Evolutionary conservation across 164 flowering plant genomes (phyloP), one percentile per base, ranked within the genome.

Genomic region (Chimonanthus praecox): DNA sequence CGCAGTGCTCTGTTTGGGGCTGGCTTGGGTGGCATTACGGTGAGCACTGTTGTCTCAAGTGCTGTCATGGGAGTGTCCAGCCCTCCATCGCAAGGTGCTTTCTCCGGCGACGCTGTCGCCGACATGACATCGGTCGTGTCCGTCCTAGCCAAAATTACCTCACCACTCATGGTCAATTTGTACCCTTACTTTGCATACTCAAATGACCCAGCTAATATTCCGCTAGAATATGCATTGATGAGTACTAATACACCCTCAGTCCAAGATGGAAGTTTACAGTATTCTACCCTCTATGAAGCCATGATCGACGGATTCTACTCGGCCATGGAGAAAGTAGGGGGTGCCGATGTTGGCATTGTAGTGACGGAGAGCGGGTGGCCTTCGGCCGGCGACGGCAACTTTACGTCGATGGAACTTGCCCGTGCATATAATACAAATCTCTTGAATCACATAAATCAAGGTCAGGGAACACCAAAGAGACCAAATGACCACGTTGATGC

Each of bases 341-440:
- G 58, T 0, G 3, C 18, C 51, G n/a, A 54, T 48, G 72, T 74
- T 21, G 10, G 48, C 5, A 47, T 74, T 49, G 76, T 20, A 11
- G 54, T 74, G 11, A 58, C 72, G 4, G 76, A 67, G 72, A 74
- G 49, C 8, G 76, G 76, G 3, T 69, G 76, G 76, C 76, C 76
- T 3, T 67, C 76, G 2, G 76, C 58, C 11, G 72, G 76, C 46
- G 51, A 65, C 21, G 8, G 48, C 18, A 72, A 11, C 7, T 71
- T 67, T 5, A 69, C 54, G 2, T 10, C 60, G 0, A 7, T 13
- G 3, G 60, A 9, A 11, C 21, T 68, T 6, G 76, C 76, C n/a
- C 2, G 13, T 60, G 15, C 21, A 5, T 74, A 74, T 47, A 47
- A 45, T 47, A 61, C n/a, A 9, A 63, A 48, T 50, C 67, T 74